These are phyloP conservation scores for Trichosanthes cucumerina DNA, from an alignment of 306 rosid genomes.

Conservation along the genomic window DNA sequence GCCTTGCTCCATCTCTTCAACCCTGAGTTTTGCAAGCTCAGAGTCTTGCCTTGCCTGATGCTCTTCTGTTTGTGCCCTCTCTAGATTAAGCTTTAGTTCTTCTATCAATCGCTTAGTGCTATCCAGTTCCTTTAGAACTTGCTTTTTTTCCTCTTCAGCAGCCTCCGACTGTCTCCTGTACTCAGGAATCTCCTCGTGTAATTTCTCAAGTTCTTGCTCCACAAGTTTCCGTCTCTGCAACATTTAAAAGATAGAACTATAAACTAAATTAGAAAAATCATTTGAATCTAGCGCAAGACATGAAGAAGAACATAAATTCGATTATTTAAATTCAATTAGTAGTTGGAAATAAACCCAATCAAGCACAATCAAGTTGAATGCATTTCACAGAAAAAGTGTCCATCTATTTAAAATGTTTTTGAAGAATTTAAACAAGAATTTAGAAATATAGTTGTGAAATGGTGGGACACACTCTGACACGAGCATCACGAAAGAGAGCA, in stretches of 20 bases:
- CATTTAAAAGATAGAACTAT: background rate
- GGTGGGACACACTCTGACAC: background rate
- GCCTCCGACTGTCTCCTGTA: constrained; percentile 50
- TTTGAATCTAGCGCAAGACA: background rate
- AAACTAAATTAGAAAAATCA: background rate
- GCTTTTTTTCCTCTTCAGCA: constrained; percentile 50
- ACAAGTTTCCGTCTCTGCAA: constrained; percentile 68
- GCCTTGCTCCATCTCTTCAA: constrained; percentile 99
- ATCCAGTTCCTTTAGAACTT: constrained; percentile 69
- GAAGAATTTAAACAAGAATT: background rate
- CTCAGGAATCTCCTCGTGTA: constrained; percentile 64
- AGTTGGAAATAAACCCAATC: background rate
- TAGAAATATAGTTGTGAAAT: background rate
- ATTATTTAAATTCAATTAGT: background rate
- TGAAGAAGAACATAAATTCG: background rate
- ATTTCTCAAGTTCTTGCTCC: constrained; percentile 82
- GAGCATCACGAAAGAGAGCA: background rate
- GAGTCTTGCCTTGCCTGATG: constrained; percentile 93
- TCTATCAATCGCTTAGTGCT: constrained; percentile 76
- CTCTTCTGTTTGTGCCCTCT: constrained; percentile 95
- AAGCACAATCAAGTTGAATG: background rate
- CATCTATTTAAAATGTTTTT: background rate
- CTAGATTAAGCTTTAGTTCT: constrained; percentile 87
- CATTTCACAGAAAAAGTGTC: background rate
- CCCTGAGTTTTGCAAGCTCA: constrained; percentile 93